phyloP scores from a whole-genome alignment of 1,284 basidiomycete species.

The Exobasidium cylindrosporum region DNA sequence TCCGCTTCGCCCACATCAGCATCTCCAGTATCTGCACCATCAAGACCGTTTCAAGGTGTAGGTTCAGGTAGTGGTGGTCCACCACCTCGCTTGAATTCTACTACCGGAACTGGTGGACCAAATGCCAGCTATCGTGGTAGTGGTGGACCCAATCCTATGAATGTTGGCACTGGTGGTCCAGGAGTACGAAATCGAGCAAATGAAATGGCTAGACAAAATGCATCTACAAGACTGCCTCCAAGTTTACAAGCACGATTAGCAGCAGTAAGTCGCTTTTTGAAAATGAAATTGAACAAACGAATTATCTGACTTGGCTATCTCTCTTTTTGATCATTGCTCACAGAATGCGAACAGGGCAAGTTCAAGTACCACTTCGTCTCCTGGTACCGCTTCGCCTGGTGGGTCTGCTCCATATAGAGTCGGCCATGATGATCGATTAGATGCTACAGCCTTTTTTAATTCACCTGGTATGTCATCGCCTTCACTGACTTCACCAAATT shows the following conservation, averaged over 20 bases:
- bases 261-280: constrained; percentile 68
- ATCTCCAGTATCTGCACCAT: neutral
- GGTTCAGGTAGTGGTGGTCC: constrained; percentile 3
- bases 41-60: neutral
- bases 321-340: too few species aligned
- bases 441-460: constrained; percentile 1
- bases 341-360: neutral
- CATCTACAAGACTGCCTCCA: constrained; percentile 62
- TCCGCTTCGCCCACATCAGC: neutral
- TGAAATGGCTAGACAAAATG: constrained; percentile 44
- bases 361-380: constrained; percentile 11
- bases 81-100: neutral
- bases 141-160: constrained; percentile 7
- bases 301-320: too few species aligned
- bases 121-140: neutral
- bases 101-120: neutral
- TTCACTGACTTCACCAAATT: neutral
- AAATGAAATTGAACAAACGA: too few species aligned
- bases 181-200: constrained; percentile 9
- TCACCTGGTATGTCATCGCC: neutral
- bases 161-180: constrained; percentile 11
- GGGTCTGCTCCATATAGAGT: constrained; percentile 1
- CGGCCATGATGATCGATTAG: constrained; percentile 4
- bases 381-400: constrained; percentile 6
- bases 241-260: constrained; percentile 89